phyloP scores from a whole-genome alignment of 2,329 filamentous ascomycete species.

The Fusarium sp. region DNA sequence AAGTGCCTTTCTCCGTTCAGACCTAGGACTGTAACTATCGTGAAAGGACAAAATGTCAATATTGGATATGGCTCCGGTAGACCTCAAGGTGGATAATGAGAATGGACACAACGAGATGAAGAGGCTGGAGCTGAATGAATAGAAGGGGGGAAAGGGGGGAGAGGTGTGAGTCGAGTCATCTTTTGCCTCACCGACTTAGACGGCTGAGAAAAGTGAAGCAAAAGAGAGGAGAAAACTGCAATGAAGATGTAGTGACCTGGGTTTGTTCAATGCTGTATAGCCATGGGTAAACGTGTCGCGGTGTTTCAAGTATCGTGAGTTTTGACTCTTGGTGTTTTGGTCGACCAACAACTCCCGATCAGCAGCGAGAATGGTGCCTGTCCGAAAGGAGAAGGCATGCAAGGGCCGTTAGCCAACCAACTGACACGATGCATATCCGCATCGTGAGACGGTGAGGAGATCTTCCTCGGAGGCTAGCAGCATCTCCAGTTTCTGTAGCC shows the following conservation, averaged over 20 bases:
- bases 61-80: slow-evolving; percentile 29
- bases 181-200: slow-evolving; percentile 24
- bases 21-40: slow-evolving; percentile 12
- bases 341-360: not conserved
- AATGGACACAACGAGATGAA: slow-evolving; percentile 30
- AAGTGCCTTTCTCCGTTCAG: not conserved
- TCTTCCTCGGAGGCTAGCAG: slow-evolving; percentile 25
- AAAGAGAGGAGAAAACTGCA: not conserved
- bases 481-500: slow-evolving; percentile 31
- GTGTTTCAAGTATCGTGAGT: slow-evolving; percentile 27
- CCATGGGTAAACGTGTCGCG: slow-evolving; percentile 1
- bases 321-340: slow-evolving; percentile 30
- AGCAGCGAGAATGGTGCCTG: slow-evolving; percentile 15
- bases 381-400: slow-evolving; percentile 36
- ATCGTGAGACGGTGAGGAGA: slow-evolving; percentile 29
- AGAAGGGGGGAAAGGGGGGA: slow-evolving; percentile 4
- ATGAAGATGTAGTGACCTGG: not conserved
- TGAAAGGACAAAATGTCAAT: slow-evolving; percentile 27
- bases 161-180: slow-evolving; percentile 14
- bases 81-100: slow-evolving; percentile 27
- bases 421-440: slow-evolving; percentile 26
- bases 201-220: slow-evolving; percentile 1
- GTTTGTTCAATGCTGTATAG: not conserved
- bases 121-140: slow-evolving; percentile 30
- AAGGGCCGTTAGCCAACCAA: slow-evolving; percentile 38